phyloP scores from a whole-genome alignment of 2,329 filamentous ascomycete genomes.

The Coniochaeta sp. region DNA sequence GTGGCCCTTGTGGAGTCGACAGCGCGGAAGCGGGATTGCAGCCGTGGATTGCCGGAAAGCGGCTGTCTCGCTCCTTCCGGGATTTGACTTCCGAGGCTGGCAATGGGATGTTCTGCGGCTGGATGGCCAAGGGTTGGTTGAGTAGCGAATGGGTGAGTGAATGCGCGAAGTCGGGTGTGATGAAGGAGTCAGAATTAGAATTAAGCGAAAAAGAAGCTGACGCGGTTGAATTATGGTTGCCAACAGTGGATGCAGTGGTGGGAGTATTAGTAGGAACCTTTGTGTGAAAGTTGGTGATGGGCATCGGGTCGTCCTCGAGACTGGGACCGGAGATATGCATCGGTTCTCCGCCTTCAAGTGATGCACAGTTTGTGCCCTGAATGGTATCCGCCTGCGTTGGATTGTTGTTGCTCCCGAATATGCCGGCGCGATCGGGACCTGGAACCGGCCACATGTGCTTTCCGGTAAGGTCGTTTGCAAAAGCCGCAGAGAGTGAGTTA shows the following conservation, averaged over 20 bases:
- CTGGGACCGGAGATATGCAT: conserved; percentile 20
- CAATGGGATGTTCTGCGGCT: conserved; percentile 18
- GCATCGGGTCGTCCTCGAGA: conserved; percentile 24
- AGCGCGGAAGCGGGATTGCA: conserved; percentile 8
- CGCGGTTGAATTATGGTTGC: background rate
- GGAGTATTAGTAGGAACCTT: conserved; percentile 37
- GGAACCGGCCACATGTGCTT: background rate
- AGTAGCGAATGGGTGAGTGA: conserved; percentile 40
- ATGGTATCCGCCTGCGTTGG: conserved; percentile 4
- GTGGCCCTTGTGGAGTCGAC: conserved; percentile 12
- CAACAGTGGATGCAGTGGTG: conserved; percentile 13
- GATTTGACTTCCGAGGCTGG: conserved; percentile 32
- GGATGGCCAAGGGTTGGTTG: conserved; percentile 34
- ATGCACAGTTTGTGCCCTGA: background rate
- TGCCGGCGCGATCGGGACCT: background rate
- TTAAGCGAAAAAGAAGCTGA: background rate
- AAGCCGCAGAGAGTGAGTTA: background rate
- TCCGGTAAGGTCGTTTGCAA: background rate
- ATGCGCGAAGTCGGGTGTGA: conserved; percentile 29
- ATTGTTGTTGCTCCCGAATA: conserved; percentile 3
- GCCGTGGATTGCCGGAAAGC: conserved; percentile 12
- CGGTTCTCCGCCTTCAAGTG: conserved; percentile 9
- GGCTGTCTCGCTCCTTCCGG: conserved; percentile 32
- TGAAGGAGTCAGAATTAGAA: conserved; percentile 11
- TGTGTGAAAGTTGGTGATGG: conserved; percentile 8